Conservation (phyloP, 2,329 filamentous ascomycete genomes). For the Monosporascus sp. region DNA sequence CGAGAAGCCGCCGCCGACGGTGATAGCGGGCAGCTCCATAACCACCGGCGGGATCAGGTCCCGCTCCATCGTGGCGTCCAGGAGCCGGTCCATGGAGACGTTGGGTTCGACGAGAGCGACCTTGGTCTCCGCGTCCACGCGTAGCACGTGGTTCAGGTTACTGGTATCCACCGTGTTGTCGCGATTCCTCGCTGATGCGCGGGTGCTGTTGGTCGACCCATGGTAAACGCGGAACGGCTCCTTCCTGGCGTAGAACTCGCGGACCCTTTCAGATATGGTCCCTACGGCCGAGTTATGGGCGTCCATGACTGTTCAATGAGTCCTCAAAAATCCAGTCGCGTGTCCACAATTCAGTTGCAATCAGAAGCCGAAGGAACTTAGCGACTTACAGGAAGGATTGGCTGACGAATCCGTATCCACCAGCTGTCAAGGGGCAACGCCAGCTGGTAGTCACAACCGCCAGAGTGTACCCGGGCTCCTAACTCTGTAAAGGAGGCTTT, state of each 20-base stretch:
- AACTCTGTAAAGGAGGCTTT: too few relatives aligned
- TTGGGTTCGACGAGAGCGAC: constrained; percentile 66
- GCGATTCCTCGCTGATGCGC: constrained; percentile 43
- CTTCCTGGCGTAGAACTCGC: constrained; percentile 36
- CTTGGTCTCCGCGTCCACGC: constrained; percentile 46
- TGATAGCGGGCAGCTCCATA: constrained; percentile 70
- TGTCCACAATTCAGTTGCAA: not conserved
- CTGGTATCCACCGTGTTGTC: constrained; percentile 64
- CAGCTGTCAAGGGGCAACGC: too few relatives aligned
- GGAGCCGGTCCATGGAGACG: constrained; percentile 61
- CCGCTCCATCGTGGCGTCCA: constrained; percentile 50
- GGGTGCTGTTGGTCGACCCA: constrained; percentile 72
- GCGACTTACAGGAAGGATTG: too few relatives aligned
- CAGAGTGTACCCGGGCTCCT: too few relatives aligned
- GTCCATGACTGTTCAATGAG: constrained; percentile 29
- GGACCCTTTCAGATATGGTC: constrained; percentile 37
- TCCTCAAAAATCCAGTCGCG: not conserved
- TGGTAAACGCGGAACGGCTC: constrained; percentile 70
- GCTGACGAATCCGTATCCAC: too few relatives aligned
- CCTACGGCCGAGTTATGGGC: constrained; percentile 40
- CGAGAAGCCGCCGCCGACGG: constrained; percentile 62
- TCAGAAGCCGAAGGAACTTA: too few relatives aligned
- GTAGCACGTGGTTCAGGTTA: constrained; percentile 55
- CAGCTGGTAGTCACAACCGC: too few relatives aligned
- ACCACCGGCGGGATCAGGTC: constrained; percentile 60